These are phyloP conservation scores for Fonsecaea multimorphosa DNA, from an alignment of 2,329 filamentous ascomycete species.

Conservation along the genomic window DNA sequence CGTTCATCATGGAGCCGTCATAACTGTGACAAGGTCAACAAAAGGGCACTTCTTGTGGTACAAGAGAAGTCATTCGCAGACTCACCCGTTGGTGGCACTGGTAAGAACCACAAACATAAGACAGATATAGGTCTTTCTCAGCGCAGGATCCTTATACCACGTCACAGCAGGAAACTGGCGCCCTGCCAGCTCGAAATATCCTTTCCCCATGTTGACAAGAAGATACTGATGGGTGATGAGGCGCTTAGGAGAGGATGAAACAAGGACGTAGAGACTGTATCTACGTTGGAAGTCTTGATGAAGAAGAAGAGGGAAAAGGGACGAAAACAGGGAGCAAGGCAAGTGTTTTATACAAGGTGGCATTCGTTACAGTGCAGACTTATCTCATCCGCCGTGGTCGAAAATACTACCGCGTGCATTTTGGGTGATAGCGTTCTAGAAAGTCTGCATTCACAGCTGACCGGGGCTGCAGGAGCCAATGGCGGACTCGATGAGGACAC, in stretches of 20 bases:
- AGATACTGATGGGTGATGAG: slow-evolving; percentile 2
- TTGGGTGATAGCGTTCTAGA: slow-evolving; percentile 26
- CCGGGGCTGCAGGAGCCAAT: slow-evolving; percentile 20
- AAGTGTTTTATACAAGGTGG: slow-evolving; percentile 28
- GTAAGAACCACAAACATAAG: slow-evolving; percentile 63
- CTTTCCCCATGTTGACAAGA: slow-evolving; percentile 29
- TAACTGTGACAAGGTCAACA: slow-evolving; percentile 23
- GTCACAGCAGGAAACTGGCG: slow-evolving; percentile 59
- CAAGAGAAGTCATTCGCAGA: not conserved
- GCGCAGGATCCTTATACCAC: slow-evolving; percentile 64
- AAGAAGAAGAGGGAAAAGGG: slow-evolving; percentile 10
- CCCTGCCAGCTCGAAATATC: slow-evolving; percentile 36
- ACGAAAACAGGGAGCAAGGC: slow-evolving; percentile 3
- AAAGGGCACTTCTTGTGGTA: not conserved
- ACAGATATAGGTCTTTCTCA: slow-evolving; percentile 64
- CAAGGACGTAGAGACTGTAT: slow-evolving; percentile 9
- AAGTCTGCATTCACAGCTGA: slow-evolving; percentile 22
- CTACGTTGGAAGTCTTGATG: slow-evolving; percentile 22
- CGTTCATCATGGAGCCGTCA: slow-evolving; percentile 40
- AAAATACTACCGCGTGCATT: slow-evolving; percentile 21
- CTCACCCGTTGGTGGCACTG: slow-evolving; percentile 53
- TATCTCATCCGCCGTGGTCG: slow-evolving; percentile 13
- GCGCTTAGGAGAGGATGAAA: not conserved
- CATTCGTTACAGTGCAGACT: slow-evolving; percentile 16
- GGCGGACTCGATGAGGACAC: not conserved